Conservation (phyloP, 2,329 filamentous ascomycete genomes). For the Claviceps sp. region DNA sequence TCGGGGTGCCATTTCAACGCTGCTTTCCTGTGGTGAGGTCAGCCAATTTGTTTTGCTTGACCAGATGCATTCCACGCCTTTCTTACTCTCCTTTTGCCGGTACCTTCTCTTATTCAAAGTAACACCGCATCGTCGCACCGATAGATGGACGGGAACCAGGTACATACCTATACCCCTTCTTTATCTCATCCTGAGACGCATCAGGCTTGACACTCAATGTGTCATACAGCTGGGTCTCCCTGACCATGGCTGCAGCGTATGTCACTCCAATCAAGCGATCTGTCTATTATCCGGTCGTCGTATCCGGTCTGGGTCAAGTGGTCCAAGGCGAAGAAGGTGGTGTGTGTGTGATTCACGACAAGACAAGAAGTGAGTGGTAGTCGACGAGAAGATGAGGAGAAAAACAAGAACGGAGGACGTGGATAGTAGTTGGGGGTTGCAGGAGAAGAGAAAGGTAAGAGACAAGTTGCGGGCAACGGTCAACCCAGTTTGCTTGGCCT, state of each 20-base stretch:
- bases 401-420: too few relatives aligned
- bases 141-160: too few relatives aligned
- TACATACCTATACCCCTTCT: conserved; percentile 76
- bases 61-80: too few relatives aligned
- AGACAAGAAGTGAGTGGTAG: too few relatives aligned
- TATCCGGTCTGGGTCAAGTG: not conserved
- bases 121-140: not conserved
- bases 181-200: conserved; percentile 86
- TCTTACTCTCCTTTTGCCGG: too few relatives aligned
- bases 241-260: conserved; percentile 54
- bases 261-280: not conserved
- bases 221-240: conserved; percentile 93
- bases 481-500: not conserved
- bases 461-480: too few relatives aligned
- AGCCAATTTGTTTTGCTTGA: not conserved
- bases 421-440: too few relatives aligned
- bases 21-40: conserved; percentile 48
- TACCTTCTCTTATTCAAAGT: not conserved
- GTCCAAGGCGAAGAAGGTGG: not conserved
- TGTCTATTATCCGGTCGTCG: not conserved
- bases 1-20: conserved; percentile 91
- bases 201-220: conserved; percentile 64
- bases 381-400: too few relatives aligned
- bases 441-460: too few relatives aligned
- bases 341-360: too few relatives aligned